A percentile compares a stretch with the other conserved stretches of the same genome.
phyloP scores from a whole-genome alignment of 179 eudicot genomes.

The Carnegiea gigantea region DNA sequence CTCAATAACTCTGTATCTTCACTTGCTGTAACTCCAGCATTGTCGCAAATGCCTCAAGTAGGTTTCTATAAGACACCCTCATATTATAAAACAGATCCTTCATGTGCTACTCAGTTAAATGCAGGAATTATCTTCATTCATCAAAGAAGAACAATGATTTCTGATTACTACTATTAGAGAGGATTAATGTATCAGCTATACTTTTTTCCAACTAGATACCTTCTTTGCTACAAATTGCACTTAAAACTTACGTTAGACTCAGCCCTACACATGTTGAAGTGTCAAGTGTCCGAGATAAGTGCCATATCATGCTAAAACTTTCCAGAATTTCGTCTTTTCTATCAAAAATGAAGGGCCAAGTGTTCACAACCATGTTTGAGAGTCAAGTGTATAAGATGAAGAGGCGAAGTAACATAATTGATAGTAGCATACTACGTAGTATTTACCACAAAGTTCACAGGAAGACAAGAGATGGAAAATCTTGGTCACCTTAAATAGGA shows the following conservation, averaged over 20 bases:
- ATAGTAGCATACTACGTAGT: not conserved
- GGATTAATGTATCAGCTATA: not conserved
- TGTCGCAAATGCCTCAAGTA: not conserved
- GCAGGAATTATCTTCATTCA: not conserved
- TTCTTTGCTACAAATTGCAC: not conserved
- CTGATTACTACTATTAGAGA: not conserved
- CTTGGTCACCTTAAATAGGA: slow-evolving; percentile 80
- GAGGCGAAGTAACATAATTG: no score
- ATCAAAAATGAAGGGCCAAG: no score
- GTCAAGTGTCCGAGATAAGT: no score
- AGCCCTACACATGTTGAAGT: no score
- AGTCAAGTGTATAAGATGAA: no score
- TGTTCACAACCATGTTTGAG: no score
- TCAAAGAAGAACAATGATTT: not conserved
- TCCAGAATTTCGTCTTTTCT: no score
- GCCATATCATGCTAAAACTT: no score
- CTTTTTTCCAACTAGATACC: not conserved
- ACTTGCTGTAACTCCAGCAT: not conserved
- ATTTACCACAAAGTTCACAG: slow-evolving; percentile 6
- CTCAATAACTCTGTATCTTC: not conserved
- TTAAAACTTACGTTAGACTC: not conserved
- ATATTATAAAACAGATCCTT: not conserved
- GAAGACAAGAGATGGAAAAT: not conserved
- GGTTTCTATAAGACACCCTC: not conserved
- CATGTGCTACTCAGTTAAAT: not conserved